Percentiles rank a stretch among this genome's conserved stretches.
phyloP scores from a whole-genome alignment of 2,329 filamentous ascomycete species.

The Aspergillus pseudotamarii region DNA sequence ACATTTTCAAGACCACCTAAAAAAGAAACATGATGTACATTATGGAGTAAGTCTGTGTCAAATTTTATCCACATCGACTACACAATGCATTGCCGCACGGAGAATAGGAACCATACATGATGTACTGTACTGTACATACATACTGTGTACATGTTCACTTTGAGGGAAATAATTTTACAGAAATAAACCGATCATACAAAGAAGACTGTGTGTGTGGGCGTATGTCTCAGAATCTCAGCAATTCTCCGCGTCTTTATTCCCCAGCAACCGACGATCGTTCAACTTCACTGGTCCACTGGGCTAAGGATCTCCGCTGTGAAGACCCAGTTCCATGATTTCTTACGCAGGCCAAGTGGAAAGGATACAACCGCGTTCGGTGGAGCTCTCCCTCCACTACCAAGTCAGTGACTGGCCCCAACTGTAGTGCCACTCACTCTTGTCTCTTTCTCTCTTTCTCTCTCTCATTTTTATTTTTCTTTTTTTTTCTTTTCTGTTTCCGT shows the following conservation, averaged over 20 bases:
- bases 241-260: slow-evolving; percentile 2
- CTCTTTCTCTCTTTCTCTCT: neutral
- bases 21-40: neutral
- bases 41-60: neutral
- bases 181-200: neutral
- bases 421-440: neutral
- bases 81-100: neutral
- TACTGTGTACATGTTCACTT: too few species aligned
- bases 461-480: neutral
- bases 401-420: neutral
- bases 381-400: neutral
- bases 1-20: neutral
- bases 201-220: neutral
- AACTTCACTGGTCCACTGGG: neutral
- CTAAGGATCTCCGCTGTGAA: slow-evolving; percentile 1
- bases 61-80: neutral
- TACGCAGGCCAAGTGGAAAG: neutral
- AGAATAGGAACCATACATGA: neutral
- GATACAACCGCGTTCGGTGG: neutral
- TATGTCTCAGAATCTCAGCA: slow-evolving; percentile 3
- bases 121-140: neutral
- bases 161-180: neutral
- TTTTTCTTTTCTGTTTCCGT: neutral
- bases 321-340: slow-evolving; percentile 1
- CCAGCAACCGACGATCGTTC: slow-evolving; percentile 4